Percentiles rank a stretch among this genome's conserved stretches.
phyloP scores from a whole-genome alignment of 1,139 yeast species.

The Blastobotrys buckinghamii region DNA sequence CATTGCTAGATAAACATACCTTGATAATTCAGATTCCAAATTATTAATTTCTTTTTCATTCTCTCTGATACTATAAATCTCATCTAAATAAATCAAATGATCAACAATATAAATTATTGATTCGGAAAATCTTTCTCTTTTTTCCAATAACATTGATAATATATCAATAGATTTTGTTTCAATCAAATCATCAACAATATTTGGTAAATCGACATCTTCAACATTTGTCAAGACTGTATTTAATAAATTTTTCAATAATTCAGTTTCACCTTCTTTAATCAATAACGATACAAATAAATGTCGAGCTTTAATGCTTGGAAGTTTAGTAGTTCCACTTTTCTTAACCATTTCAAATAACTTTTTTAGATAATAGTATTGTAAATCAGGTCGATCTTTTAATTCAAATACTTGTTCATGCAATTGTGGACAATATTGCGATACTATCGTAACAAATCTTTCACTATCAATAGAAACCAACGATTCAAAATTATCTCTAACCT shows the following conservation, averaged over 20 bases:
- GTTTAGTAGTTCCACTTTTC: conserved; percentile 12
- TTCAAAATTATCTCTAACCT: conserved; percentile 20
- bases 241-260: conserved; percentile 22
- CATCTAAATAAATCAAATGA: conserved; percentile 22
- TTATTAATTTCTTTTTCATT: not conserved
- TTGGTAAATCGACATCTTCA: conserved; percentile 30
- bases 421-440: conserved; percentile 20
- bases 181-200: conserved; percentile 28
- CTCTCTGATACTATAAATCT: conserved; percentile 12
- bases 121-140: conserved; percentile 27
- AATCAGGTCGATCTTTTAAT: conserved; percentile 15
- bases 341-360: conserved; percentile 19
- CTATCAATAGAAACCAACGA: conserved; percentile 18
- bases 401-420: conserved; percentile 25
- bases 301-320: conserved; percentile 23
- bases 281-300: conserved; percentile 26
- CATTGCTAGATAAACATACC: conserved; percentile 26
- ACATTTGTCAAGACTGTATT: conserved; percentile 20
- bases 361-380: conserved; percentile 24
- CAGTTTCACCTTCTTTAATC: conserved; percentile 19
- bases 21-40: conserved; percentile 16
- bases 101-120: conserved; percentile 33
- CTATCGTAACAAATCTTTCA: conserved; percentile 19
- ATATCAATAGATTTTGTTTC: conserved; percentile 27
- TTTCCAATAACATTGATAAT: conserved; percentile 25